These are phyloP conservation scores for Lolium multiflorum DNA, from an alignment of 176 grass and related monocot species.

Conservation along the genomic window DNA sequence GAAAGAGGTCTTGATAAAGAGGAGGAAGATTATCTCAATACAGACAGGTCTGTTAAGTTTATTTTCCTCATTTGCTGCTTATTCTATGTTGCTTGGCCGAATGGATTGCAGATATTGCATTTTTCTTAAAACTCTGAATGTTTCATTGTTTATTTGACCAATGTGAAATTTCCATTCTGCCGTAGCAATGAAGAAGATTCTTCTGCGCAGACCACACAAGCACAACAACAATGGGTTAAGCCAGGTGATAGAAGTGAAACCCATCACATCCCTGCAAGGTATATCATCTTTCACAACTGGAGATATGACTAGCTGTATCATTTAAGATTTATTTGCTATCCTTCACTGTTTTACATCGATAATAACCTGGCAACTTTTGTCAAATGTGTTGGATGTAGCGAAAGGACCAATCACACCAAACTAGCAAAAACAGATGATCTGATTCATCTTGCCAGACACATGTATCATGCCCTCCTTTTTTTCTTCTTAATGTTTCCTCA, in stretches of 20 bases:
- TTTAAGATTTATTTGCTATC: slow-evolving; percentile 20
- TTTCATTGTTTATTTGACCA: slow-evolving; percentile 25
- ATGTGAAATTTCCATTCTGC: slow-evolving; percentile 36
- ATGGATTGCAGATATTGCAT: slow-evolving; percentile 24
- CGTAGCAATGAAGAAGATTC: slow-evolving; percentile 75
- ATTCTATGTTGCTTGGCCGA: slow-evolving; percentile 38
- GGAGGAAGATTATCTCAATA: slow-evolving; percentile 81
- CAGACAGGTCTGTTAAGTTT: slow-evolving; percentile 67
- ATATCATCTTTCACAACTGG: slow-evolving; percentile 42
- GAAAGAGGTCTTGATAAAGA: slow-evolving; percentile 70
- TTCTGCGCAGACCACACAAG: slow-evolving; percentile 37
- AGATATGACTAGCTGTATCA: neutral
- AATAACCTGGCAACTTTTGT: slow-evolving; percentile 3
- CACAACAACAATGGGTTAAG: slow-evolving; percentile 48
- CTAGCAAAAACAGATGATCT: neutral
- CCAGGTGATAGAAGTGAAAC: slow-evolving; percentile 52
- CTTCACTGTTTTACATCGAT: slow-evolving; percentile 26
- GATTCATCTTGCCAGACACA: neutral
- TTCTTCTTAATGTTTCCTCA: neutral
- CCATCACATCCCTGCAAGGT: slow-evolving; percentile 59
- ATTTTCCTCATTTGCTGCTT: slow-evolving; percentile 42
- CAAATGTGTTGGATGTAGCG: neutral
- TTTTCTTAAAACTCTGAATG: neutral
- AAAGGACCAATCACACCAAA: neutral
- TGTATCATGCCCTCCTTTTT: neutral